These are phyloP conservation scores for Arabidopsis lyrata DNA, from an alignment of 441 rosid genomes.

Conservation along the genomic window DNA sequence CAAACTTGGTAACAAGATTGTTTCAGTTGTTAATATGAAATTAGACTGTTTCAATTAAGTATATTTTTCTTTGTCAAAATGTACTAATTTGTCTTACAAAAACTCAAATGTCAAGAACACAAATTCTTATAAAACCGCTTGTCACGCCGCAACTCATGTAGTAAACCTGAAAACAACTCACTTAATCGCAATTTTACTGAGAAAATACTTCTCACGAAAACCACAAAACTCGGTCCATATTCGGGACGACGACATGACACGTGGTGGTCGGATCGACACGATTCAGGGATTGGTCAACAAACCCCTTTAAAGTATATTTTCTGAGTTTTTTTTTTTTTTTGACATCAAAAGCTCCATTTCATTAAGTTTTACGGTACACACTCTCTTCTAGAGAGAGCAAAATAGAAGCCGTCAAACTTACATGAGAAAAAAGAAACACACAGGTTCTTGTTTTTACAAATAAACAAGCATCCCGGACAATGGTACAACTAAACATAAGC, in stretches of 20 bases:
- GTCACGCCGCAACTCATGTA: neutral
- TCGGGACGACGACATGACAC: neutral
- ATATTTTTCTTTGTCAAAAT: neutral
- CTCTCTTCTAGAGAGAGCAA: too few relatives aligned
- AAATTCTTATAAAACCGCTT: neutral
- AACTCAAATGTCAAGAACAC: neutral
- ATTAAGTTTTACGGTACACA: too few relatives aligned
- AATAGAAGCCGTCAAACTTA: too few relatives aligned
- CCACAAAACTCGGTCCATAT: neutral
- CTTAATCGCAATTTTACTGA: neutral
- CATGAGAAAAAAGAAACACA: too few relatives aligned
- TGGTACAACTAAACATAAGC: too few relatives aligned
- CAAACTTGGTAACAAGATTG: neutral
- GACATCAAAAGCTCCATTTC: too few relatives aligned
- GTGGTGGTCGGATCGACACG: neutral
- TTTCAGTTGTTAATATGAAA: neutral
- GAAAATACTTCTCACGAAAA: neutral
- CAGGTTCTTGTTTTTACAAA: too few relatives aligned
- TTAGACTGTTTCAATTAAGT: neutral
- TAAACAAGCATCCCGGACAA: too few relatives aligned
- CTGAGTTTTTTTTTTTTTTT: neutral
- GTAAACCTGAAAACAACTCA: neutral
- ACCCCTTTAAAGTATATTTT: neutral
- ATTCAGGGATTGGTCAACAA: constrained; percentile 10
- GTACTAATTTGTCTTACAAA: neutral